Percentiles rank a stretch among this genome's conserved stretches.
These are phyloP conservation scores for Sanguinoderma infundibulare DNA, from an alignment of 1,284 basidiomycete genomes.

Conservation along the genomic window DNA sequence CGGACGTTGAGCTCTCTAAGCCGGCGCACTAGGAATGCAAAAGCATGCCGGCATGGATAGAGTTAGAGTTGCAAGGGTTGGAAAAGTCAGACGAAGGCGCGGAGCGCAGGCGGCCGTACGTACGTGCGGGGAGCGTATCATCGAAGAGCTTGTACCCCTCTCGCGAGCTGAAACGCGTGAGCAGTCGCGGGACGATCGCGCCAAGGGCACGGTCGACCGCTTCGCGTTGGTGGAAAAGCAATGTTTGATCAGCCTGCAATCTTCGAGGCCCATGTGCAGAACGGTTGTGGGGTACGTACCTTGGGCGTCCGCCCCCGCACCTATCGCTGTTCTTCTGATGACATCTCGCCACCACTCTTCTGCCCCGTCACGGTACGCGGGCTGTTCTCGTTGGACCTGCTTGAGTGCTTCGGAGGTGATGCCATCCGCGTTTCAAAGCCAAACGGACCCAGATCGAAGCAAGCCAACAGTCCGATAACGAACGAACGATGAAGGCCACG, in stretches of 20 bases:
- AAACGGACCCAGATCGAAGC: background rate
- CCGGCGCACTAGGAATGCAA: constrained; percentile 43
- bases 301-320: constrained; percentile 64
- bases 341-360: constrained; percentile 76
- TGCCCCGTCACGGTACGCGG: constrained; percentile 55
- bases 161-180: constrained; percentile 67
- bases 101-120: constrained; percentile 31
- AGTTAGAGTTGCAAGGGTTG: background rate
- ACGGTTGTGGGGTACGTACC: constrained; percentile 44
- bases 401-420: constrained; percentile 54
- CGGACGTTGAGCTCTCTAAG: constrained; percentile 50
- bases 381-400: constrained; percentile 60
- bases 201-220: constrained; percentile 55
- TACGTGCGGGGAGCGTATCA: constrained; percentile 65
- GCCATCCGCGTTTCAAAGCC: background rate
- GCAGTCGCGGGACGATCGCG: constrained; percentile 57
- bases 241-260: background rate
- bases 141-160: constrained; percentile 73
- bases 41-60: background rate
- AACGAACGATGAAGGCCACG: background rate
- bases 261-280: background rate
- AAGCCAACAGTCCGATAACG: background rate
- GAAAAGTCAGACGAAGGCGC: background rate
- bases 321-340: constrained; percentile 69
- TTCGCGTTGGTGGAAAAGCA: constrained; percentile 37